Percentiles rank a stretch among this genome's conserved stretches.
Conservation (phyloP, 768 basidiomycete species). For the Chalciporus sphaerocephalus region DNA sequence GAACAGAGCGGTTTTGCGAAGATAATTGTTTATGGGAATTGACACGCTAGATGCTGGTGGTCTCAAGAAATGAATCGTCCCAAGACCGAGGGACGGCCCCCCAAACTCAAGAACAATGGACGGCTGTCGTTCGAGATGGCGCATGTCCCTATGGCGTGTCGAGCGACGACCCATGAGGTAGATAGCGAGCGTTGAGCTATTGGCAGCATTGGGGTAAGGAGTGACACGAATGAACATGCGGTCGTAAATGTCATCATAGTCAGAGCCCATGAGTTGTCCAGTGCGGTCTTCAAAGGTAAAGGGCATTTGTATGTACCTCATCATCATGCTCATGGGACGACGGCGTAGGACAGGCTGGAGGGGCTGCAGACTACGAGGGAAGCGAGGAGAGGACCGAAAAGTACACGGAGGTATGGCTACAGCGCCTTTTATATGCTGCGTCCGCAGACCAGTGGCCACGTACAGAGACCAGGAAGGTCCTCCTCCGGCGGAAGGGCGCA, state of each 20-base stretch:
- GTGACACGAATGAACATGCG: conserved; percentile 64
- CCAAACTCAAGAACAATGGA: conserved; percentile 58
- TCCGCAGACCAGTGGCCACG: conserved; percentile 15
- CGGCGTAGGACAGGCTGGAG: neutral
- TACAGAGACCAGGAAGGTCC: conserved; percentile 15
- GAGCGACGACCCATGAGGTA: conserved; percentile 66
- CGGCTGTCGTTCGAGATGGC: conserved; percentile 50
- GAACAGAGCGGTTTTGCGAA: conserved; percentile 60
- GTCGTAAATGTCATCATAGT: conserved; percentile 79
- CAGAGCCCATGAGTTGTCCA: conserved; percentile 47
- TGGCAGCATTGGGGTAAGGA: conserved; percentile 39
- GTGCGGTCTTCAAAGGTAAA: conserved; percentile 69
- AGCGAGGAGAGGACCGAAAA: neutral
- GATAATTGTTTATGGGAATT: conserved; percentile 60
- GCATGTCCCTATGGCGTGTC: conserved; percentile 52
- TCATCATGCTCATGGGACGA: conserved; percentile 19
- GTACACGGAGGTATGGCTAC: conserved; percentile 1
- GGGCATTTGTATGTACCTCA: conserved; percentile 37
- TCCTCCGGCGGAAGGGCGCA: conserved; percentile 22
- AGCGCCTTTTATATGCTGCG: conserved; percentile 20
- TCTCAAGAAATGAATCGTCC: conserved; percentile 52
- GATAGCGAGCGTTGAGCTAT: conserved; percentile 44
- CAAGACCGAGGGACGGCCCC: conserved; percentile 48
- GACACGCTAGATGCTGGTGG: conserved; percentile 36
- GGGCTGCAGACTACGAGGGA: neutral